These are phyloP conservation scores for Tranzscheliella williamsii DNA, from an alignment of 1,284 basidiomycete genomes.

Conservation along the genomic window DNA sequence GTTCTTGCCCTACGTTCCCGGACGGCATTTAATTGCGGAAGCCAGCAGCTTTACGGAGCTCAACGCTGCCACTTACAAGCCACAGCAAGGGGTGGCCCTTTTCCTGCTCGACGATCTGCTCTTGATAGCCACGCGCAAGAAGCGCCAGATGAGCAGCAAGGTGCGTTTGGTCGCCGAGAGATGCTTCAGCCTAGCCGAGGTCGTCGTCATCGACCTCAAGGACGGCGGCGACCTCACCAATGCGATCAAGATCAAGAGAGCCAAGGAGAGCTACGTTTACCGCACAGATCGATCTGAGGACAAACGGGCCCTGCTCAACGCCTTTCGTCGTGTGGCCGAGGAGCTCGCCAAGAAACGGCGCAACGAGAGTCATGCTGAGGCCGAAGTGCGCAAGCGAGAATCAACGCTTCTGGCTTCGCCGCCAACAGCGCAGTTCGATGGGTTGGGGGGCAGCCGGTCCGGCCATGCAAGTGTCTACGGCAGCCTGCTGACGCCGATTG, in stretches of 20 bases:
- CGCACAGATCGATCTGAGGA: constrained; percentile 78
- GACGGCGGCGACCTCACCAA: constrained; percentile 90
- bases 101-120: constrained; percentile 90
- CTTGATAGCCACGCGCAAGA: constrained; percentile 73
- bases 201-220: constrained; percentile 91
- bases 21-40: constrained; percentile 86
- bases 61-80: constrained; percentile 93
- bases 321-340: constrained; percentile 88
- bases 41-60: constrained; percentile 81
- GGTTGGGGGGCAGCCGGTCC: neutral
- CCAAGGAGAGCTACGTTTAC: constrained; percentile 92
- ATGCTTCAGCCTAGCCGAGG: constrained; percentile 88
- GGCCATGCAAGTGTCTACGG: neutral
- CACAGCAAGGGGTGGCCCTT: constrained; percentile 81
- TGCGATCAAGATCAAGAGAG: constrained; percentile 90
- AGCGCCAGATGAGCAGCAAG: constrained; percentile 63
- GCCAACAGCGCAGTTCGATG: constrained; percentile 4
- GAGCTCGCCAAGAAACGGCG: constrained; percentile 83
- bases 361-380: constrained; percentile 75
- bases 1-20: constrained; percentile 84
- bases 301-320: constrained; percentile 80
- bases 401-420: constrained; percentile 25
- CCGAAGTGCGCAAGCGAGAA: constrained; percentile 31
- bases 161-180: constrained; percentile 80
- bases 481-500: constrained; percentile 12